Evolutionary conservation across 805 yeast genomes (phyloP).

Genomic region (Myxozyma sirexii): DNA sequence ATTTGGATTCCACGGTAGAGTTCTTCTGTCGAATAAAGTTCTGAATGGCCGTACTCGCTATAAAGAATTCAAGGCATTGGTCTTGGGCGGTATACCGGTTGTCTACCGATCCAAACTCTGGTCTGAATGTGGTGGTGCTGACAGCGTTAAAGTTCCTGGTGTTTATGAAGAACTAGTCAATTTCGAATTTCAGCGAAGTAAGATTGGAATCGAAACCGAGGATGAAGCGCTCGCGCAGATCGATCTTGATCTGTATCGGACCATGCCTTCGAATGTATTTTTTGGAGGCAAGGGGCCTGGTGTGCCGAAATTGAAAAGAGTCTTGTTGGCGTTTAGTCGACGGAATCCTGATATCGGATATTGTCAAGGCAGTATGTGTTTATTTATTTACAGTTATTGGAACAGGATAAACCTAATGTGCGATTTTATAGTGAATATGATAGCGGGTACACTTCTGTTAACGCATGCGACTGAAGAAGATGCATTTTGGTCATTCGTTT

Average conservation of each 20-base stretch:
- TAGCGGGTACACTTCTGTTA: conserved; percentile 55
- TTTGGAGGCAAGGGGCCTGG: conserved; percentile 60
- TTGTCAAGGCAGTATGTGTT: conserved; percentile 51
- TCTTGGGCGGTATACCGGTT: conserved; percentile 53
- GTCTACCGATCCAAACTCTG: conserved; percentile 53
- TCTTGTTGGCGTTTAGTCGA: conserved; percentile 54
- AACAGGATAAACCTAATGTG: neutral
- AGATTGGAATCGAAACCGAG: conserved; percentile 26
- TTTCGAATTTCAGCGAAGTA: conserved; percentile 24
- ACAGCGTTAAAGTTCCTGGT: conserved; percentile 50
- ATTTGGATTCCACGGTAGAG: conserved; percentile 49
- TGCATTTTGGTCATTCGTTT: conserved; percentile 55
- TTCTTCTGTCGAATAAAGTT: conserved; percentile 37
- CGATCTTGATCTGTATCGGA: conserved; percentile 56
- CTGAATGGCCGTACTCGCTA: conserved; percentile 32
- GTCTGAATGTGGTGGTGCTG: conserved; percentile 59
- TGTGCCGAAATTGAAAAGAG: conserved; percentile 50
- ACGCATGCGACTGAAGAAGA: conserved; percentile 53
- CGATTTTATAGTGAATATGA: conserved; percentile 51
- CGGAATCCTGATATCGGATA: conserved; percentile 56
- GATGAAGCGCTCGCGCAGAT: conserved; percentile 52
- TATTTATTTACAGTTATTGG: neutral
- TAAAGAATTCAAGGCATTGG: conserved; percentile 44
- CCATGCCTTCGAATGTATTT: conserved; percentile 57
- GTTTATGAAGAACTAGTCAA: conserved; percentile 46